These are phyloP conservation scores for Aspergillus niger DNA, from an alignment of 2,329 filamentous ascomycete species.

Conservation along the genomic window DNA sequence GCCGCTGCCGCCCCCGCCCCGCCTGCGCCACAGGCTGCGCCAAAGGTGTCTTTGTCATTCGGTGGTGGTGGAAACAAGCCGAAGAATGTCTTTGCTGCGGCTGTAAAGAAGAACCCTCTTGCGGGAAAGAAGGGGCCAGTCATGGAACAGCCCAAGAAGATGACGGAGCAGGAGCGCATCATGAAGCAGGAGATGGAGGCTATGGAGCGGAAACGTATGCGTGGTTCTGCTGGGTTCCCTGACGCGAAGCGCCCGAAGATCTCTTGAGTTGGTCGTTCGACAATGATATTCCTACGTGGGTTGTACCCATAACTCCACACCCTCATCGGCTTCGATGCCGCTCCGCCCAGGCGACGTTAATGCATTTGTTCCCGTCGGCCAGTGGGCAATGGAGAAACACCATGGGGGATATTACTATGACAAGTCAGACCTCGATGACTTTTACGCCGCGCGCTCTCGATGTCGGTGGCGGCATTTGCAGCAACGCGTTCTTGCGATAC, in stretches of 20 bases:
- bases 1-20: slow-evolving; percentile 15
- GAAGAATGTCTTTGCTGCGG: slow-evolving; percentile 67
- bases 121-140: slow-evolving; percentile 65
- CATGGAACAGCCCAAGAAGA: slow-evolving; percentile 70
- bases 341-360: neutral
- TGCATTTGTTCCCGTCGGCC: neutral
- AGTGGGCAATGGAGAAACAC: neutral
- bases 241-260: slow-evolving; percentile 40
- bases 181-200: slow-evolving; percentile 73
- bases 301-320: neutral
- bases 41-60: slow-evolving; percentile 65
- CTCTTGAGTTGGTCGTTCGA: slow-evolving; percentile 19
- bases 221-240: slow-evolving; percentile 31
- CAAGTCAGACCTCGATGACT: neutral
- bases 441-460: neutral
- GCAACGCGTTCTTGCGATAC: neutral
- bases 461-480: neutral
- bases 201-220: slow-evolving; percentile 67
- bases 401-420: neutral
- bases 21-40: slow-evolving; percentile 22
- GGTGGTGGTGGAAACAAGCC: slow-evolving; percentile 49
- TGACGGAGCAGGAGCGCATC: slow-evolving; percentile 84
- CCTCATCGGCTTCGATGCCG: neutral
- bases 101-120: slow-evolving; percentile 69
- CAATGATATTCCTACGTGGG: neutral